Percentiles rank a stretch among this genome's conserved stretches.
phyloP scores from a whole-genome alignment of 177 flowering plant species.

The Vitis hybrid region DNA sequence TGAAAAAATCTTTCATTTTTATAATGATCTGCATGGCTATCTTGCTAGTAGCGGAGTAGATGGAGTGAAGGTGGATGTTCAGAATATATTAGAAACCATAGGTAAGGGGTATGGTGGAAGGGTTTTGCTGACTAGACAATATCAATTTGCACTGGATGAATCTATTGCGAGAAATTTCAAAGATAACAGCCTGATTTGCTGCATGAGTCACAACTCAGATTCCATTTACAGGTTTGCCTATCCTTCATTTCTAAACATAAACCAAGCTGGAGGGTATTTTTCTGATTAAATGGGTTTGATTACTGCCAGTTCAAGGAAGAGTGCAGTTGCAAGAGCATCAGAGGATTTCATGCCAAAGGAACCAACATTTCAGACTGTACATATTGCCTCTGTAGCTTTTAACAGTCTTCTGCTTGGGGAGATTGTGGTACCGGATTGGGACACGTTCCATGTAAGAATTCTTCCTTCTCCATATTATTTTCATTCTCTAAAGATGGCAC shows the following conservation, averaged over 20 bases:
- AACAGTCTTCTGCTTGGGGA: constrained; percentile 82
- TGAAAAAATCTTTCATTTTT: constrained; percentile 57
- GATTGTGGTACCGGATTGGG: constrained; percentile 85
- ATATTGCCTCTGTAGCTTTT: constrained; percentile 67
- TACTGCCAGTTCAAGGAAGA: constrained; percentile 53
- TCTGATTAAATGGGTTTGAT: constrained; percentile 2
- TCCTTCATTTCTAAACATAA: background rate
- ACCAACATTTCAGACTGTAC: constrained; percentile 64
- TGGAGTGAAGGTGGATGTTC: constrained; percentile 95
- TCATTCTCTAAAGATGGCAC: background rate
- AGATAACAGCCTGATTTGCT: constrained; percentile 56
- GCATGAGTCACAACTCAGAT: constrained; percentile 80
- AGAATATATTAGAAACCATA: constrained; percentile 70
- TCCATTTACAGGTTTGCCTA: constrained; percentile 48
- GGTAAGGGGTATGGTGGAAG: constrained; percentile 81
- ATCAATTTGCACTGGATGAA: constrained; percentile 66
- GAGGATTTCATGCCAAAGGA: constrained; percentile 83
- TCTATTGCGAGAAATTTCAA: constrained; percentile 61
- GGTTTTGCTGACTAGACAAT: constrained; percentile 54
- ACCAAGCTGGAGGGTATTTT: constrained; percentile 8
- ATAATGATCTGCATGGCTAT: constrained; percentile 81
- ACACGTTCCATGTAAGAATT: constrained; percentile 72
- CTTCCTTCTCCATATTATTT: background rate
- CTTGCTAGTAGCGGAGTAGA: constrained; percentile 67
- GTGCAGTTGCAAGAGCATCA: constrained; percentile 76